These are phyloP conservation scores for Mortierella sp. DNA, from an alignment of 371 early-diverging fungal genomes.

Conservation along the genomic window DNA sequence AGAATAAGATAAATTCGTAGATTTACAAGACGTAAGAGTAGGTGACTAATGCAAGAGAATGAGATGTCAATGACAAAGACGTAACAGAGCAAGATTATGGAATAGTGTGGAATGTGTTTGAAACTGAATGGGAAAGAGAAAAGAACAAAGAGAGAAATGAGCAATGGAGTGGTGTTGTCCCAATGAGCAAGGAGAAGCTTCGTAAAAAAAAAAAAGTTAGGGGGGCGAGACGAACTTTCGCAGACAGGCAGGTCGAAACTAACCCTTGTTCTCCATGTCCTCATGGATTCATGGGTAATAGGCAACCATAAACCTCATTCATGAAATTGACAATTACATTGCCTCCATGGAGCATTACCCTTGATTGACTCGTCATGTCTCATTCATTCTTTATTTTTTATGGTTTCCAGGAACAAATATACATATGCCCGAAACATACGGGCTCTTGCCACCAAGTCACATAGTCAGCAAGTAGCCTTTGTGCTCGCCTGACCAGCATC, in stretches of 20 bases:
- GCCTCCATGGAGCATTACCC: not conserved
- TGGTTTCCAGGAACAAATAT: not conserved
- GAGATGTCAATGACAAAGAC: not conserved
- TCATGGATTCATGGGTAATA: not conserved
- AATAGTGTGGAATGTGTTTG: not conserved
- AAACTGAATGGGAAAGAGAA: not conserved
- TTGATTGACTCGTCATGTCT: not conserved
- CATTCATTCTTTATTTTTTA: not conserved
- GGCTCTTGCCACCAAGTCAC: not conserved
- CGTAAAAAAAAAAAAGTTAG: no score
- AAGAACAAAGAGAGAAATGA: not conserved
- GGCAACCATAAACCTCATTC: not conserved
- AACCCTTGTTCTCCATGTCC: not conserved
- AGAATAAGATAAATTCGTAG: not conserved
- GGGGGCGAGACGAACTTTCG: no score
- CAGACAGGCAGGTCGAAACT: not conserved
- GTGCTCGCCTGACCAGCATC: not conserved
- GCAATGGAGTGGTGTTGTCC: no score
- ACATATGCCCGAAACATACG: not conserved
- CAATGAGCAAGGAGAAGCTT: no score
- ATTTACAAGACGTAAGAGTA: not conserved
- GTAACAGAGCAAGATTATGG: not conserved
- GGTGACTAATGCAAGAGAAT: no score
- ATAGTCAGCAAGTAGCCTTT: not conserved
- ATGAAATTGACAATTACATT: no score